Conservation (phyloP, 1,284 basidiomycete species). For the Trichosporon faecale region DNA sequence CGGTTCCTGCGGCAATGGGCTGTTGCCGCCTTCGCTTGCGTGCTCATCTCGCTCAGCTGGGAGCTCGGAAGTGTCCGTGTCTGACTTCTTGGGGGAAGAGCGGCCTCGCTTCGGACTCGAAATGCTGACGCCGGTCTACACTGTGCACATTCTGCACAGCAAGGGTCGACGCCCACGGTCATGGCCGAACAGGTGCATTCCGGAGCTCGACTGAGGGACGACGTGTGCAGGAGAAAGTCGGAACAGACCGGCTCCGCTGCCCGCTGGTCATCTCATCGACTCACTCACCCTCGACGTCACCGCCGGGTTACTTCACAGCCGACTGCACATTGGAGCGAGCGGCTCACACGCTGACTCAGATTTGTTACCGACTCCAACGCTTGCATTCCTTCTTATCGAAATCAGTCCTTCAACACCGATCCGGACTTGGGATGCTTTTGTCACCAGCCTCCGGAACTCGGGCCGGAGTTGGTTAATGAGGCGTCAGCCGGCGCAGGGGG, state of each 20-base stretch:
- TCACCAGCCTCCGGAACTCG: background rate
- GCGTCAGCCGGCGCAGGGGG: background rate
- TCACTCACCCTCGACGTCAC: background rate
- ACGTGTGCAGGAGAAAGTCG: background rate
- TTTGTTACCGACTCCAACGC: background rate
- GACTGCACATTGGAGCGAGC: too few species aligned
- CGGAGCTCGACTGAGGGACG: background rate
- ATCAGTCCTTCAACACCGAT: background rate
- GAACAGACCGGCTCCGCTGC: background rate
- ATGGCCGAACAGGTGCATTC: background rate
- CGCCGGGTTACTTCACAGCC: background rate
- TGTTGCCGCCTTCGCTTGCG: background rate
- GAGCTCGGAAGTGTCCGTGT: background rate
- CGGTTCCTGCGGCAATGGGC: background rate
- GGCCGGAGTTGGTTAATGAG: background rate
- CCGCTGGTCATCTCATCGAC: background rate
- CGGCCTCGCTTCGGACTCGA: background rate
- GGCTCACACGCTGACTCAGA: background rate
- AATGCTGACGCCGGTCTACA: background rate
- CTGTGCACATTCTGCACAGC: too few species aligned
- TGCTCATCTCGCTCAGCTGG: background rate
- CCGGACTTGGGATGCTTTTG: background rate
- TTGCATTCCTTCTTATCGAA: background rate
- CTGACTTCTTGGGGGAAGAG: background rate
- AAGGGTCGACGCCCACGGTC: background rate